Percentiles rank a stretch among this genome's conserved stretches.
These are phyloP conservation scores for Talaromyces thailandensis DNA, from an alignment of 495 filamentous ascomycete species.

Conservation along the genomic window DNA sequence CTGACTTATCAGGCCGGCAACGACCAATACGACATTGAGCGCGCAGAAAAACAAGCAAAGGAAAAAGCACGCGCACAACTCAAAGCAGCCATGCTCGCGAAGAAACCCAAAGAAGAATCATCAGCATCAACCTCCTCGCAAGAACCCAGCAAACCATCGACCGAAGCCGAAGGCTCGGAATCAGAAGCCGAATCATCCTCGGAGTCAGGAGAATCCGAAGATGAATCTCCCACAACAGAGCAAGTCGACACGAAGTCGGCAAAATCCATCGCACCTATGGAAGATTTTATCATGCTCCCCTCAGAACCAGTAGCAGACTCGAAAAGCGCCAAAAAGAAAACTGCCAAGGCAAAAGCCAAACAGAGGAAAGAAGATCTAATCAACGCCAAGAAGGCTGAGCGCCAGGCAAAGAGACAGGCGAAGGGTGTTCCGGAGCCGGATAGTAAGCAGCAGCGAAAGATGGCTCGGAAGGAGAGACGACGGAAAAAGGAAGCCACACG, in stretches of 20 bases:
- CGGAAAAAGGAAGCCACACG: conserved; percentile 27
- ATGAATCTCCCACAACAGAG: conserved; percentile 12
- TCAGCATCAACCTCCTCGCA: conserved; percentile 8
- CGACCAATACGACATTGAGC: conserved; percentile 47
- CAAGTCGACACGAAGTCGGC: conserved; percentile 8
- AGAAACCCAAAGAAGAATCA: conserved; percentile 15
- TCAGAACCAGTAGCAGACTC: conserved; percentile 15
- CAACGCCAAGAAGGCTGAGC: conserved; percentile 4
- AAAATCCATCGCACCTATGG: background rate
- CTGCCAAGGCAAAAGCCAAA: conserved; percentile 19
- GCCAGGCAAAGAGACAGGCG: background rate
- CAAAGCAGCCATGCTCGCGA: conserved; percentile 37
- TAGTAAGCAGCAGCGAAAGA: conserved; percentile 15
- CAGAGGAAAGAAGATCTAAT: conserved; percentile 10
- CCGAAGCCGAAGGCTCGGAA: conserved; percentile 16
- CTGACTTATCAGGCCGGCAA: conserved; percentile 47
- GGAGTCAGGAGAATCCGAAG: conserved; percentile 15
- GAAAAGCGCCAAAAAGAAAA: conserved; percentile 13
- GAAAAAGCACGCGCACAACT: conserved; percentile 41
- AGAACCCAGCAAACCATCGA: conserved; percentile 9
- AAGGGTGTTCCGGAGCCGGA: background rate
- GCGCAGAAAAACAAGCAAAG: conserved; percentile 43
- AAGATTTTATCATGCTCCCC: background rate
- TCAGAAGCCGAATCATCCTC: conserved; percentile 22
- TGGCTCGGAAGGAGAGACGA: conserved; percentile 25